Evolutionary conservation across 305 asterid species (phyloP), one percentile per base, ranked within the genome.

Genomic region (Fraxinus ornus): DNA sequence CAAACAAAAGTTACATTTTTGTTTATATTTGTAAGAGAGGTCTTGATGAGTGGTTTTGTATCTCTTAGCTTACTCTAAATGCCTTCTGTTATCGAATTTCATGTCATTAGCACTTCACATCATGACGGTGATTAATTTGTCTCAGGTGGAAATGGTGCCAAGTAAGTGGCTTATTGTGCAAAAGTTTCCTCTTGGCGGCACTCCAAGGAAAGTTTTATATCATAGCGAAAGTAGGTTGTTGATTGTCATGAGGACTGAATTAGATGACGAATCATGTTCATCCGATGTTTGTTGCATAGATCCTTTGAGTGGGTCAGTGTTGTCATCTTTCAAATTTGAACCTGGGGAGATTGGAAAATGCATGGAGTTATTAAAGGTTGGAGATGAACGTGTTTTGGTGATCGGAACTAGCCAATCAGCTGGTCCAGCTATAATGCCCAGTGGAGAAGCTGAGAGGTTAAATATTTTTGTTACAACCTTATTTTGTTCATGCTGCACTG

Each of bases 401-500:
- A 90, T 96, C 83, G 99, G 99, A 80, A 94, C 98, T 76, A 91
- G 98, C 88, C 89, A 86, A 75, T 94, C 97, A 84, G 86, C 94
- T 80, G 97, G 99, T 83, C 95, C 97, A 71, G 97, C 93, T 87
- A 91, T 96, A 84, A 94, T 94, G 98, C 93, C 98, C 30, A 92
- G 93, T 86, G 99, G 99, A 83, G 99, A 96, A 93, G 98, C 99
- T 85, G 99, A 93, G 89, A 93, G 98, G 99, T 95, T 72, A 26
- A 75, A 78, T 36, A 75, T 89, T 80, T 86, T 62, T 68, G 76
- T 35, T 74, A 55, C 64, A 21, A 9, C 78, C 74, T 6, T 24
- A 7, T 3, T 24, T 83, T 72, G 64, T 75, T 79, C 82, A 21
- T 52, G 24, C 30, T 77, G n/a, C 47, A 36, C 49, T 80, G 64